A percentile compares a stretch with the other conserved stretches of the same genome.
Conservation (phyloP, 495 filamentous ascomycete species). For the Xylaria curta region DNA sequence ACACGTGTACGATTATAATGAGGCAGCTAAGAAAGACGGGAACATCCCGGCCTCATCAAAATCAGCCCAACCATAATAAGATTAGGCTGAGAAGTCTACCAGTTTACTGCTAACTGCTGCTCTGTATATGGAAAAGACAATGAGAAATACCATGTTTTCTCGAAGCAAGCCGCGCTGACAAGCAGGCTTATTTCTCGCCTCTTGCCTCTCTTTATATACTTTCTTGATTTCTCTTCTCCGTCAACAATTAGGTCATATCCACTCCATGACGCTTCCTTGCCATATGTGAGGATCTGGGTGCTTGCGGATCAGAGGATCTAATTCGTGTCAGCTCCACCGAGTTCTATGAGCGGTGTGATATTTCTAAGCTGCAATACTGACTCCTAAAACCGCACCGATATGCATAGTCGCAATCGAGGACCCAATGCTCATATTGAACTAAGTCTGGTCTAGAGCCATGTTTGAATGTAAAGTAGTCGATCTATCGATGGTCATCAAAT, state of each 20-base stretch:
- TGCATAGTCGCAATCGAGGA: slow-evolving; percentile 37
- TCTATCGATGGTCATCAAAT: slow-evolving; percentile 20
- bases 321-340: slow-evolving; percentile 7
- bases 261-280: slow-evolving; percentile 28
- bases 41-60: neutral
- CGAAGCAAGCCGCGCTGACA: too few species aligned
- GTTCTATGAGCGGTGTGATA: neutral
- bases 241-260: slow-evolving; percentile 10
- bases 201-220: neutral
- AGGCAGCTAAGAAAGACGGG: neutral
- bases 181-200: neutral
- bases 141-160: neutral
- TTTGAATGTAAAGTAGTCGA: slow-evolving; percentile 36
- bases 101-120: neutral
- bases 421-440: slow-evolving; percentile 42
- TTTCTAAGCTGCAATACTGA: slow-evolving; percentile 25
- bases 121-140: neutral
- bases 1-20: neutral
- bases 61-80: neutral
- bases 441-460: slow-evolving; percentile 33
- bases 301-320: slow-evolving; percentile 37
- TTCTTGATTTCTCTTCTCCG: neutral
- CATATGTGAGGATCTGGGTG: slow-evolving; percentile 37
- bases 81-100: neutral
- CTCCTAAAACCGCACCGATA: slow-evolving; percentile 35